Evolutionary conservation across 2,329 filamentous ascomycete species (phyloP), one percentile per base, ranked within the genome.

Genomic region (Cladophialophora bantiana): DNA sequence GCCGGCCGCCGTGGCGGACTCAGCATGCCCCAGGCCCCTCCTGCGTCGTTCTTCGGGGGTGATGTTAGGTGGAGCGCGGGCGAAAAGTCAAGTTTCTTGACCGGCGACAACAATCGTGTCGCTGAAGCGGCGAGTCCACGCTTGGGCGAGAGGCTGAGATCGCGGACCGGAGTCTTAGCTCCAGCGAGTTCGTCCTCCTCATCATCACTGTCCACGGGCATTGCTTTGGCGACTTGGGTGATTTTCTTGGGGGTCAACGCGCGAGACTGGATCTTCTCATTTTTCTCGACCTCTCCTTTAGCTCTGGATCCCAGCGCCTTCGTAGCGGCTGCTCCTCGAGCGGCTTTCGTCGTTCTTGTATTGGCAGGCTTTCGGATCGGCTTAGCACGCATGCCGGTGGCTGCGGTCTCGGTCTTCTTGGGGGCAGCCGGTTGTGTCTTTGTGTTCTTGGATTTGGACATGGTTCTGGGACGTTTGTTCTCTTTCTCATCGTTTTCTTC

Each of bases 211-310:
- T 73, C 75, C 53, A 79, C 77, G 2, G 77, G 75, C 13, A 75
- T 70, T 1, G 76, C 75, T 67, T 80, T 83, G 18, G 80, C 77
- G 42, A 83, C 73, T 68, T 83, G 81, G 7, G 78, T 82, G 35
- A 78, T 76, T 70, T 83, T 84, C 75, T 83, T 83, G 1, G 82
- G 82, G 12, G 81, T 83, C 34, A 84, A 72, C 18, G 80, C 68
- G 40, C 71, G 63, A 35, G 67, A 60, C 26, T 65, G 62, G 52
- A 60, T 80, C 64, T 81, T 72, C 18, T 55, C 58, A 15, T 62
- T 32, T 13, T 71, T 66, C 35, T 73, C 74, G 55, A 58, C 54
- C 15, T 71, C 71, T 34, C 64, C 56, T 38, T 68, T 66, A 26
- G 68, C 55, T 15, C 38, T 50, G 32, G 58, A 50, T 12, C 15